phyloP scores from a whole-genome alignment of 129 eudicot species.

The Flaveria linearis region DNA sequence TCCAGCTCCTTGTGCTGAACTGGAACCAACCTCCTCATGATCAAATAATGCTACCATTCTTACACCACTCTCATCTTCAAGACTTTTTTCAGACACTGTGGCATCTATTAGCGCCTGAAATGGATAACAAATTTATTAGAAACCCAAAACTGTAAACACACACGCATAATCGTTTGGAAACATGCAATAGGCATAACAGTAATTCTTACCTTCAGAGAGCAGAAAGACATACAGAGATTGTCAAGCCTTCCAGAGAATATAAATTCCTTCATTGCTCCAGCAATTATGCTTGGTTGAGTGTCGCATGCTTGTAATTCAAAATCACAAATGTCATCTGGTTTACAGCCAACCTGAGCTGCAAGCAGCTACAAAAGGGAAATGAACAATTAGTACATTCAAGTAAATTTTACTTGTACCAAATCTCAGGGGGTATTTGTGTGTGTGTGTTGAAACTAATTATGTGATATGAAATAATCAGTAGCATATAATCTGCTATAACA shows the following conservation, averaged over 20 bases:
- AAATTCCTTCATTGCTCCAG: conserved; percentile 92
- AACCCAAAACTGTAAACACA: background rate
- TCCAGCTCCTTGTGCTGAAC: conserved; percentile 99
- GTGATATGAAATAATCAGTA: background rate
- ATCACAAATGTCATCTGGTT: conserved; percentile 83
- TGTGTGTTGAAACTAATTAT: background rate
- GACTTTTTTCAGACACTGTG: conserved; percentile 62
- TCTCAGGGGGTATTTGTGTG: background rate
- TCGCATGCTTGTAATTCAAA: conserved; percentile 98
- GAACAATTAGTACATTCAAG: conserved; percentile 20
- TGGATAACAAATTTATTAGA: background rate
- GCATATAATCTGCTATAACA: background rate
- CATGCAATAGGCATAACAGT: background rate
- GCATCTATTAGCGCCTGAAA: conserved; percentile 86
- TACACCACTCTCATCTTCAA: conserved; percentile 82
- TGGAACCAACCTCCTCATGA: conserved; percentile 97
- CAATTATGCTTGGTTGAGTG: conserved; percentile 90
- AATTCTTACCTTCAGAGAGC: conserved; percentile 80
- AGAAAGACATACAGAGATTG: conserved; percentile 95
- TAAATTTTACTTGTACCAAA: conserved; percentile 3
- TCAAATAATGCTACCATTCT: conserved; percentile 95
- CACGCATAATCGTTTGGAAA: background rate
- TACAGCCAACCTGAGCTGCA: conserved; percentile 70
- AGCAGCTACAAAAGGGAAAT: conserved; percentile 51
- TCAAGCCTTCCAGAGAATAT: conserved; percentile 95